phyloP scores from a whole-genome alignment of 495 filamentous ascomycete species.

The Daldinia caldariorum region DNA sequence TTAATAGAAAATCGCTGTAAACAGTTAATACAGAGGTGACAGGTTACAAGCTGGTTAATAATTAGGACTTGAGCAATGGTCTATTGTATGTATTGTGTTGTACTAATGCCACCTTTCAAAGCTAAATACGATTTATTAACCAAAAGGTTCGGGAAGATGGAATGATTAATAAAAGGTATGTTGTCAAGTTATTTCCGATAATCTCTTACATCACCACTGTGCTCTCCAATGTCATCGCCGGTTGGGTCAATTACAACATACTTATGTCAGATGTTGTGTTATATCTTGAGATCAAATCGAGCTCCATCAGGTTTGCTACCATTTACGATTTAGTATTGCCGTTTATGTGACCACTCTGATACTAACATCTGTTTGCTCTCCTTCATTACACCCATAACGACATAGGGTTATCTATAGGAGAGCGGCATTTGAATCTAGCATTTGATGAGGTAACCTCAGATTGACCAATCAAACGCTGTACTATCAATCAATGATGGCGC shows the following conservation, averaged over 20 bases:
- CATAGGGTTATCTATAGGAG: background rate
- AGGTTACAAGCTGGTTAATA: background rate
- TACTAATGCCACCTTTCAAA: background rate
- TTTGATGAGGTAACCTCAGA: no score
- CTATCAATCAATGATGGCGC: background rate
- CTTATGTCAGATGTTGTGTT: background rate
- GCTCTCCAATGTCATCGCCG: background rate
- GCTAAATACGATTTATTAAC: background rate
- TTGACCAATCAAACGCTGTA: no score
- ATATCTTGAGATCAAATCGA: background rate
- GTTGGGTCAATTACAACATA: conserved; percentile 11
- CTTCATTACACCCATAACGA: background rate
- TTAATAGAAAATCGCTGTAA: background rate
- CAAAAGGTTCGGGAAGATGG: background rate
- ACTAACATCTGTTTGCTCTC: background rate
- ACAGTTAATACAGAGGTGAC: background rate
- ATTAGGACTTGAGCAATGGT: background rate
- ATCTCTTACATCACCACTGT: conserved; percentile 12
- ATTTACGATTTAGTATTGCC: background rate
- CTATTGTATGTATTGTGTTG: background rate
- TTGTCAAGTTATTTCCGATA: background rate
- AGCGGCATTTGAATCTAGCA: no score
- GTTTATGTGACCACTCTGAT: background rate
- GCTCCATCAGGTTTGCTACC: background rate
- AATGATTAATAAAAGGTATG: background rate